A percentile compares a stretch with the other conserved stretches of the same genome.
Evolutionary conservation across 2,329 filamentous ascomycete genomes (phyloP).

Genomic region (Cordyceps sp.): DNA sequence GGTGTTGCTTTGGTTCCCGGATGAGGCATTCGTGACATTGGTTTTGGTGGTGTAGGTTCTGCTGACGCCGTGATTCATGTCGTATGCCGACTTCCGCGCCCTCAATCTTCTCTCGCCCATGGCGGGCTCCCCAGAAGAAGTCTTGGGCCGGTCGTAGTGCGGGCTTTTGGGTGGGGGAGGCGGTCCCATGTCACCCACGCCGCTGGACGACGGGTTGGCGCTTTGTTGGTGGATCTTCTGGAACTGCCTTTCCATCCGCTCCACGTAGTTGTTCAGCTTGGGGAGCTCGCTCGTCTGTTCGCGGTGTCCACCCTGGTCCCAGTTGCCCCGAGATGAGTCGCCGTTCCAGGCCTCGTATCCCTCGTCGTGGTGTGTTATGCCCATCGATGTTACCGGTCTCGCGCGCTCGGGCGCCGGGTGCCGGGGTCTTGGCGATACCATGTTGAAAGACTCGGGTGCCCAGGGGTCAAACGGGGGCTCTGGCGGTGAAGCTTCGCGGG

Average conservation of each 20-base stretch:
- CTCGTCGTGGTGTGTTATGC: slow-evolving; percentile 44
- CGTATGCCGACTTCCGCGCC: slow-evolving; percentile 61
- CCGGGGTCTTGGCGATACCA: slow-evolving; percentile 19
- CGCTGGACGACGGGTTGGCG: slow-evolving; percentile 15
- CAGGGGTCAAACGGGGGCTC: slow-evolving; percentile 54
- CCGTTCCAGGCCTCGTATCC: slow-evolving; percentile 43
- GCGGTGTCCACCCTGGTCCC: slow-evolving; percentile 21
- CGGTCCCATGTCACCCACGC: slow-evolving; percentile 35
- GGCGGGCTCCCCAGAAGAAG: slow-evolving; percentile 31
- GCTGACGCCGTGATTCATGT: slow-evolving; percentile 53
- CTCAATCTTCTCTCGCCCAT: slow-evolving; percentile 31
- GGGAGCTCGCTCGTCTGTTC: slow-evolving; percentile 41
- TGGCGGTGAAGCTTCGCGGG: slow-evolving; percentile 36
- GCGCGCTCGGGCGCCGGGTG: slow-evolving; percentile 10
- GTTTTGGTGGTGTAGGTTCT: slow-evolving; percentile 83
- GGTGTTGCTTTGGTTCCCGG: slow-evolving; percentile 52
- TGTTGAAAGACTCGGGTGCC: slow-evolving; percentile 76
- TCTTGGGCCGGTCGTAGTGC: slow-evolving; percentile 38
- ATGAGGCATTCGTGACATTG: slow-evolving; percentile 63
- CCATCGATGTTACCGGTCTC: slow-evolving; percentile 56
- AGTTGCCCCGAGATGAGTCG: slow-evolving; percentile 31
- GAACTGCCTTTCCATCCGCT: slow-evolving; percentile 77
- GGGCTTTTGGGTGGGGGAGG: slow-evolving; percentile 45
- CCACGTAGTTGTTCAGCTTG: slow-evolving; percentile 71
- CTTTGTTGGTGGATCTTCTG: slow-evolving; percentile 51